Conservation (phyloP, 148 eudicot genomes). For the Dysphania ambrosioides region DNA sequence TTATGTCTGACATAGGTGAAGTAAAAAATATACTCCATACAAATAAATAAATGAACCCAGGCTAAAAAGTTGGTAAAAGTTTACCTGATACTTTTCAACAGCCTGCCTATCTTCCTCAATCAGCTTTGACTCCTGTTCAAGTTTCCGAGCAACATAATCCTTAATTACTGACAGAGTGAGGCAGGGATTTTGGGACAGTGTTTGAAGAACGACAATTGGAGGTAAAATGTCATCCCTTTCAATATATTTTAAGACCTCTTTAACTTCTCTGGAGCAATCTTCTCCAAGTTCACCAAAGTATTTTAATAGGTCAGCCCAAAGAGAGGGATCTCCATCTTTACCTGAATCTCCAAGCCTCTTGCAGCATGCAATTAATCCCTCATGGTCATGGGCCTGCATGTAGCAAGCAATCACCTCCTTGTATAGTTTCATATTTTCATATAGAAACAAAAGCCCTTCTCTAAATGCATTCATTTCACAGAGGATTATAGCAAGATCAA, state of each 20-base stretch:
- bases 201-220: conserved; percentile 86
- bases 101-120: conserved; percentile 87
- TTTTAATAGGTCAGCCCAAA: conserved; percentile 89
- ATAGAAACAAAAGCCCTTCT: conserved; percentile 76
- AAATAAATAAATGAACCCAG: neutral
- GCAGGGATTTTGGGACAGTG: conserved; percentile 83
- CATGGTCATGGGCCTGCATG: conserved; percentile 94
- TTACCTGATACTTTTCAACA: conserved; percentile 87
- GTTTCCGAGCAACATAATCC: conserved; percentile 93
- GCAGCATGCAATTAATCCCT: conserved; percentile 95
- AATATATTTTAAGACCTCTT: conserved; percentile 83
- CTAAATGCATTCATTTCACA: conserved; percentile 86
- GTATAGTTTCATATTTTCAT: conserved; percentile 92
- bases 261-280: conserved; percentile 96
- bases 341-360: conserved; percentile 96
- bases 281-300: conserved; percentile 99
- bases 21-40: too few relatives aligned
- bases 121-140: conserved; percentile 86
- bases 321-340: conserved; percentile 84
- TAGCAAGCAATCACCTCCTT: conserved; percentile 97
- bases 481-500: conserved; percentile 85
- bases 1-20: too few relatives aligned
- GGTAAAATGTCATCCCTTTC: conserved; percentile 95
- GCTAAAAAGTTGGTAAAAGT: neutral
- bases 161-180: conserved; percentile 88